phyloP scores from a whole-genome alignment of 2,329 filamentous ascomycete species.

The Coniochaeta ligniaria region DNA sequence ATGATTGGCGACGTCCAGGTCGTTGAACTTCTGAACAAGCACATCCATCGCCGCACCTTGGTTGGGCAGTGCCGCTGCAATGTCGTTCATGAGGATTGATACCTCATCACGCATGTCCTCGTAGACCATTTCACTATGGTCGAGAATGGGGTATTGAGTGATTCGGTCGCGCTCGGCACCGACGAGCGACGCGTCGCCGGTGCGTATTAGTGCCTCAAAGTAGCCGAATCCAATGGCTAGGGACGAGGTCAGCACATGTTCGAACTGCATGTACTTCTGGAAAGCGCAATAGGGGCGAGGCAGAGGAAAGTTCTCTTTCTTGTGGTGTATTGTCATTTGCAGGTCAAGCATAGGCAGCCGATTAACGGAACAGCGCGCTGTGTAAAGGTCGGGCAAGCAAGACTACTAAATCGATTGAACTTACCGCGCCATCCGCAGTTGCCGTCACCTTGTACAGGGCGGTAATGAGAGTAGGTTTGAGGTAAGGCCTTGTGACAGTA shows the following conservation, averaged over 20 bases:
- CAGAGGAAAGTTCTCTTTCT: not conserved
- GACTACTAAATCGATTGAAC: constrained; percentile 20
- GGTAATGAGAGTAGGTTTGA: constrained; percentile 78
- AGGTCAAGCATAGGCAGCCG: no score
- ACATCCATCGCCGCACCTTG: constrained; percentile 46
- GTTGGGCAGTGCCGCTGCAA: constrained; percentile 52
- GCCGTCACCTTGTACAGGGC: constrained; percentile 83
- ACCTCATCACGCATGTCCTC: constrained; percentile 81
- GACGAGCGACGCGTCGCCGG: constrained; percentile 57
- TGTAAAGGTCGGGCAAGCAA: not conserved
- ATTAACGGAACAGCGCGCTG: not conserved
- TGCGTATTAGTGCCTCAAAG: constrained; percentile 74
- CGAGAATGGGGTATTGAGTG: not conserved
- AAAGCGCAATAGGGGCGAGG: not conserved
- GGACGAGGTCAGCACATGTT: constrained; percentile 11
- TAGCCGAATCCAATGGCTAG: constrained; percentile 88
- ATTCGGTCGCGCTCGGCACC: constrained; percentile 67
- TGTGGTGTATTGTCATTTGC: not conserved
- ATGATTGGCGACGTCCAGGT: constrained; percentile 55
- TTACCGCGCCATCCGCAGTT: constrained; percentile 97
- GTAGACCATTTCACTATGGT: constrained; percentile 41
- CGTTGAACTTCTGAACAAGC: constrained; percentile 67
- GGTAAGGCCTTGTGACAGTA: constrained; percentile 59
- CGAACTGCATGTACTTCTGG: not conserved
- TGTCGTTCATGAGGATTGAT: constrained; percentile 56